Evolutionary conservation across 257 asterid species (phyloP).

Genomic region (Solanum chiquidenum): DNA sequence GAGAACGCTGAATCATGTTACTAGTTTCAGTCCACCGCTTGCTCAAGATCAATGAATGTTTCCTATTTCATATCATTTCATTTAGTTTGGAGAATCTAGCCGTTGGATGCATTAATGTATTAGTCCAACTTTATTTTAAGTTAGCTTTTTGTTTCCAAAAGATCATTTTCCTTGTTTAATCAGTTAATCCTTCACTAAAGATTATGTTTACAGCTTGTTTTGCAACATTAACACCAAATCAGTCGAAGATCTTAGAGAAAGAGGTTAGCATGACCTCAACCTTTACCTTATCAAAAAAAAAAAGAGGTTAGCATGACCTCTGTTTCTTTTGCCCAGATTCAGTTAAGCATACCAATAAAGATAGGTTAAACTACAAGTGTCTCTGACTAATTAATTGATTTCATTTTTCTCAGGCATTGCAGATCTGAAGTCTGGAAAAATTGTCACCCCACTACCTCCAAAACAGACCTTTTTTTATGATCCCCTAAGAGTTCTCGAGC

Average conservation of each 20-base stretch:
- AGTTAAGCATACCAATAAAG: background rate
- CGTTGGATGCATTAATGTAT: background rate
- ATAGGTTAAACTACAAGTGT: background rate
- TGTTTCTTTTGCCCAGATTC: background rate
- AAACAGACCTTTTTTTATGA: slow-evolving; percentile 91
- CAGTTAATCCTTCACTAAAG: background rate
- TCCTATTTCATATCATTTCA: background rate
- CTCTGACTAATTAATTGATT: background rate
- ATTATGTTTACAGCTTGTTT: slow-evolving; percentile 53
- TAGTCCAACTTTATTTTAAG: background rate
- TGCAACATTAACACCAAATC: slow-evolving; percentile 73
- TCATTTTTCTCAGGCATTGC: slow-evolving; percentile 32
- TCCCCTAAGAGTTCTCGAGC: slow-evolving; percentile 95
- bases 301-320: background rate
- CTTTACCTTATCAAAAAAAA: no score
- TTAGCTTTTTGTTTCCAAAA: background rate
- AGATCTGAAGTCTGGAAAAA: slow-evolving; percentile 74
- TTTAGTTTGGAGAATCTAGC: background rate
- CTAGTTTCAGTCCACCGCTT: background rate
- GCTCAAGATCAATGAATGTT: background rate
- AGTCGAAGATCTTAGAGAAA: slow-evolving; percentile 75
- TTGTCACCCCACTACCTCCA: slow-evolving; percentile 88
- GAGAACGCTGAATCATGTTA: background rate
- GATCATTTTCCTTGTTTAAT: background rate
- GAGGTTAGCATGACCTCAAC: slow-evolving; percentile 31